Evolutionary conservation across 2,329 filamentous ascomycete species (phyloP).

Genomic region (Cordyceps javanica): DNA sequence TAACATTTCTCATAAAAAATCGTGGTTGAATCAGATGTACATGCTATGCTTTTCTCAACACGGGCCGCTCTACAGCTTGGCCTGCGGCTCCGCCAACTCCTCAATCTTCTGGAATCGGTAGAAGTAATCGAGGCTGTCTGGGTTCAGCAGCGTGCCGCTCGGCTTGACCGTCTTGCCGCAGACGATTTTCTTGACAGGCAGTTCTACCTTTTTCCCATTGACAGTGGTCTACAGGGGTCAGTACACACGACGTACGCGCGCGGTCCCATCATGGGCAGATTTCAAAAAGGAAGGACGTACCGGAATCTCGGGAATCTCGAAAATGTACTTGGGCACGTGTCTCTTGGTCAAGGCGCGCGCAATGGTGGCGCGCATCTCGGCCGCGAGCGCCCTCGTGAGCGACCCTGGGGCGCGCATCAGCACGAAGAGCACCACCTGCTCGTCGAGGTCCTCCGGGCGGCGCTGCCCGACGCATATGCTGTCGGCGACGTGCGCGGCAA

Average conservation of each 20-base stretch:
- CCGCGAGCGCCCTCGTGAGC: constrained; percentile 50
- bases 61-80: constrained; percentile 24
- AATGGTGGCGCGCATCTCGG: constrained; percentile 58
- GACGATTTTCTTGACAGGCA: constrained; percentile 80
- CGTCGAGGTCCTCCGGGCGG: constrained; percentile 49
- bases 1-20: not conserved
- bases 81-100: constrained; percentile 23
- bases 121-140: constrained; percentile 68
- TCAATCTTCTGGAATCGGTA: constrained; percentile 57
- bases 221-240: constrained; percentile 58
- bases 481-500: constrained; percentile 58
- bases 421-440: constrained; percentile 50
- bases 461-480: constrained; percentile 77
- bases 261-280: no score
- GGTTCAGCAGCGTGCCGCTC: constrained; percentile 71
- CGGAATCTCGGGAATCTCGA: constrained; percentile 75
- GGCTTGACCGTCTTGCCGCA: constrained; percentile 68
- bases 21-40: not conserved
- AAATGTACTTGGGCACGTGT: constrained; percentile 73
- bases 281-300: constrained; percentile 39
- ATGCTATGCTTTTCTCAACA: not conserved
- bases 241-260: not conserved
- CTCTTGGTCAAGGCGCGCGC: constrained; percentile 59
- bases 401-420: constrained; percentile 51
- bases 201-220: constrained; percentile 78